phyloP scores from a whole-genome alignment of 106 monocot genomes.

The Apostasia shenzhenica region DNA sequence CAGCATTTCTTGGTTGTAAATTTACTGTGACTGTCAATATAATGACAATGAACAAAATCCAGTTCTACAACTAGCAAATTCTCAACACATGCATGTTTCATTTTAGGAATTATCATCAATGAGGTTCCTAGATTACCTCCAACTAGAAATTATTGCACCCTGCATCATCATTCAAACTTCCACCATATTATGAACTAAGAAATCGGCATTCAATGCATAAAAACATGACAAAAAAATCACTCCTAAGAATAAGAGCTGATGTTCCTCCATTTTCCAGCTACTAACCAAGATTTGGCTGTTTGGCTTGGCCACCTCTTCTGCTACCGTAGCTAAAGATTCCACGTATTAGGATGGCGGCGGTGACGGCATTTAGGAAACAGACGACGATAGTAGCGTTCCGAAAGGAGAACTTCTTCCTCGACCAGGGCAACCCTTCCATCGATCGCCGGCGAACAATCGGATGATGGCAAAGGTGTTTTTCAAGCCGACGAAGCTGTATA shows the following conservation, averaged over 20 bases:
- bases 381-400: conserved; percentile 63
- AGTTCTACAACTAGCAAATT: neutral
- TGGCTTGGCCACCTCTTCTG: conserved; percentile 7
- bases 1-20: too few species aligned
- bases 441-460: neutral
- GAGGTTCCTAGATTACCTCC: too few species aligned
- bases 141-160: too few species aligned
- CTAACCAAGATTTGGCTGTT: conserved; percentile 8
- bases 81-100: neutral
- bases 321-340: conserved; percentile 31
- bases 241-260: too few species aligned
- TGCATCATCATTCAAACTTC: too few species aligned
- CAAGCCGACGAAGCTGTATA: neutral
- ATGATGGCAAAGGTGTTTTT: neutral
- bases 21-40: neutral
- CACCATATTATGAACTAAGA: too few species aligned
- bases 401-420: conserved; percentile 51
- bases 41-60: neutral
- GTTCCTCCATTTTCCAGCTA: neutral
- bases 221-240: too few species aligned
- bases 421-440: conserved; percentile 16
- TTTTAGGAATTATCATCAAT: neutral
- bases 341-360: conserved; percentile 36
- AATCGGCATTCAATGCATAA: too few species aligned
- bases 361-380: conserved; percentile 63